Base-by-base conservation (phyloP, 2,329 filamentous ascomycete genomes). In the Apiospora malaysiana region DNA sequence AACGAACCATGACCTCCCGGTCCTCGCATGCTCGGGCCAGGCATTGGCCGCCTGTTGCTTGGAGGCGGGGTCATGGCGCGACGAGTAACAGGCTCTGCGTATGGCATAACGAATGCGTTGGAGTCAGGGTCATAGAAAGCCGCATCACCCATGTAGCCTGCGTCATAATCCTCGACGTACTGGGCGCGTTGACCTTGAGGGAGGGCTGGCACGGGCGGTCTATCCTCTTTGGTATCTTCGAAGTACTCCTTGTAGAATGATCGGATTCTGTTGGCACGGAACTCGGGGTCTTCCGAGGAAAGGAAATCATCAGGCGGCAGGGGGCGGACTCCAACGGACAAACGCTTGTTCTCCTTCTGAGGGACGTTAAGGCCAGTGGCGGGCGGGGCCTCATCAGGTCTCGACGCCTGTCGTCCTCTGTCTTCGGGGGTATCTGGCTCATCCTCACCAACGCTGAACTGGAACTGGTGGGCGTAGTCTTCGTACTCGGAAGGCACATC, bases 241-340 rank as follows among this genome's bases (percentile, higher is more conserved):
- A 99, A 99, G 84, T 99, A 99, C 80, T 99, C 96, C 85, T 98
- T 98, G 86, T 99, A 99, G 85, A 99, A 99, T 4, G 96, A 99
- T 80, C 96, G 90, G 75, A 99, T 99, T 71, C 96, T 91, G 85
- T 98, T 98, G 74, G 96, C 96, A 77, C 96, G 91, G 78, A 95
- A 91, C 81, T 98, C 96, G 0, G 96, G 94, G 79, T 98, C 95
- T 79, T 98, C 96, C 3, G 91, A 89, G 59, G 92, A 90, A 42
- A 86, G 87, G 70, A 93, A 90, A 74, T 97, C 93, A 78, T 95
- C 91, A 46, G 94, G 94, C 6, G 96, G 96, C 73, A 99, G 87
- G 27, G 96, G 96, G 21, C 96, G 92, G 81, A 97, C 88, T 40
- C 90, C 90, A 65, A 92, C 88, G 0, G 91, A 93, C n/a, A 92